Evolutionary conservation across 305 asterid genomes (phyloP).

Genomic region (Fraxinus baroniana): DNA sequence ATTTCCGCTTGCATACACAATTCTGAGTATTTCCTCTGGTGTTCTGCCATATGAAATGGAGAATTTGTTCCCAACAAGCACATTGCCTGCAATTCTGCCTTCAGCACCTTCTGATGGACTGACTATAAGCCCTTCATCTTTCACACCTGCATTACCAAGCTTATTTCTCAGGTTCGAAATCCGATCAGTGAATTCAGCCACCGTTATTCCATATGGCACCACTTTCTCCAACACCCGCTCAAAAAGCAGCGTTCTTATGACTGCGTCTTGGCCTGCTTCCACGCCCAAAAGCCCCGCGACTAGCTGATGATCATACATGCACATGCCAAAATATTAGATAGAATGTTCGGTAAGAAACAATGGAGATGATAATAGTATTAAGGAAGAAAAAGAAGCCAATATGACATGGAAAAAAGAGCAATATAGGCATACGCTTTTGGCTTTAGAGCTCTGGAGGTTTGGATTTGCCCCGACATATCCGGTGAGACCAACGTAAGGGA

Average conservation of each 20-base stretch:
- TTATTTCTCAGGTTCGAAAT: constrained; percentile 38
- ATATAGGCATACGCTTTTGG: constrained; percentile 32
- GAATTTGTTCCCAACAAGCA: constrained; percentile 35
- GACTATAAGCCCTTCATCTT: constrained; percentile 50
- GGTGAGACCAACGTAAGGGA: constrained; percentile 55
- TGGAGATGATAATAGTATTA: background rate
- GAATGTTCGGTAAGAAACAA: background rate
- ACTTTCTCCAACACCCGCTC: constrained; percentile 23
- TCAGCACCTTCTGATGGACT: constrained; percentile 32
- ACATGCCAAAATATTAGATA: background rate
- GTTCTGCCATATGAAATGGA: constrained; percentile 42
- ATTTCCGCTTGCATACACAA: constrained; percentile 43
- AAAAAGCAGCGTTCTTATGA: constrained; percentile 38
- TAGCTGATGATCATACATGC: background rate
- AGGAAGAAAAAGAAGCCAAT: background rate
- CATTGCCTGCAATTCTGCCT: constrained; percentile 36
- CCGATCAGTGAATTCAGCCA: constrained; percentile 37
- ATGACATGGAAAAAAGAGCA: background rate
- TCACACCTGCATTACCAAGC: constrained; percentile 35
- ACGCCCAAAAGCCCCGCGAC: constrained; percentile 53
- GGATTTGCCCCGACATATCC: constrained; percentile 54
- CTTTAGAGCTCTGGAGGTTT: constrained; percentile 31
- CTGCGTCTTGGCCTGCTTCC: constrained; percentile 65
- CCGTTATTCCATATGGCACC: constrained; percentile 31
- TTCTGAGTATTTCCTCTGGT: constrained; percentile 46